Evolutionary conservation across 345 rosid genomes (phyloP).

Genomic region (Arabidopsis thaliana): TAIR10.1 NC_003076.8:1925001-1925500

Average conservation of each 20-base stretch:
- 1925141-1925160: neutral
- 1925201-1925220: conserved; percentile 79
- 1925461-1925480: conserved; percentile 20
- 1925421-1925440: conserved; percentile 29
- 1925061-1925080: conserved; percentile 10
- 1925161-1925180: conserved; percentile 66
- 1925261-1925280: conserved; percentile 62
- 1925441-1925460: conserved; percentile 46
- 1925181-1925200: conserved; percentile 87
- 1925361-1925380: conserved; percentile 46
- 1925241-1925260: conserved; percentile 89
- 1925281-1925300: neutral
- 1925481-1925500: neutral
- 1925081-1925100: conserved; percentile 1
- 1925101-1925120: neutral
- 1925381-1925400: conserved; percentile 35
- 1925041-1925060: conserved; percentile 14
- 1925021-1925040: neutral
- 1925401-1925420: conserved; percentile 39
- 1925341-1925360: conserved; percentile 30
- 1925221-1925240: conserved; percentile 85
- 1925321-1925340: conserved; percentile 35
- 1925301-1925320: conserved; percentile 34
- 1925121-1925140: neutral
- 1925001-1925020: conserved; percentile 7